Base-by-base conservation (phyloP, 164 flowering plant species). In the Chloranthus sessilifolius region DNA sequence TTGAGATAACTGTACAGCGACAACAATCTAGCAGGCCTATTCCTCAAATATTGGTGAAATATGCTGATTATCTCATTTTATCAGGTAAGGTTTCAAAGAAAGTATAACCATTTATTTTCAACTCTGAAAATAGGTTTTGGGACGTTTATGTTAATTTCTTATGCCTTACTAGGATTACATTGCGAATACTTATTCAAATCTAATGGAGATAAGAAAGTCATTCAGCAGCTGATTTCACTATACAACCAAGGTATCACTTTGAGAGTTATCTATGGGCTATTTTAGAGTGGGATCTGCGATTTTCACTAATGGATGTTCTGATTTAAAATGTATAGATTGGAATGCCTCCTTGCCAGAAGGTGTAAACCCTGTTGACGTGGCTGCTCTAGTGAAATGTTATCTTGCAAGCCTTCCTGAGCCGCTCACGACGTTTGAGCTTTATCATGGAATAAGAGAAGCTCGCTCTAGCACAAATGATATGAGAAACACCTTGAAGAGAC, bases 371-470 rank as follows among this genome's bases (percentile, higher is more conserved):
- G 41, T 81, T 57, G 83, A 79, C 48, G 81, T 80, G 28, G 95
- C 95, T 7, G 67, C 73, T 50, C 68, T 90, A 1, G 50, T 61
- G 10, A 90, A 90, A 65, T 90, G 81, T 58, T 90, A 84, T 60
- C 71, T 90, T 58, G 89, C 88, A 47, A 81, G 95, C 71, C 91
- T 90, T 63, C 91, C 98, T 43, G 89, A 84, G 76, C 98, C 98
- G 6, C 74, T 90, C 23, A 70, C 76, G 30, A 81, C 95, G 38
- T 84, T 78, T 67, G 79, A 69, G 48, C 85, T 84, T 41, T 78
- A 79, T 63, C 70, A 82, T 54, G 91, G 81, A 52, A 73, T 90
- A 33, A 81, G 73, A 71, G 65, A 63, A 58, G 85, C 91, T 53
- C 85, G 88, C n/a, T 77, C 83, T 55, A 85, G 77, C 63, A 70